These are phyloP conservation scores for Endocarpon pusillum DNA, from an alignment of 495 filamentous ascomycete genomes.

Conservation along the genomic window DNA sequence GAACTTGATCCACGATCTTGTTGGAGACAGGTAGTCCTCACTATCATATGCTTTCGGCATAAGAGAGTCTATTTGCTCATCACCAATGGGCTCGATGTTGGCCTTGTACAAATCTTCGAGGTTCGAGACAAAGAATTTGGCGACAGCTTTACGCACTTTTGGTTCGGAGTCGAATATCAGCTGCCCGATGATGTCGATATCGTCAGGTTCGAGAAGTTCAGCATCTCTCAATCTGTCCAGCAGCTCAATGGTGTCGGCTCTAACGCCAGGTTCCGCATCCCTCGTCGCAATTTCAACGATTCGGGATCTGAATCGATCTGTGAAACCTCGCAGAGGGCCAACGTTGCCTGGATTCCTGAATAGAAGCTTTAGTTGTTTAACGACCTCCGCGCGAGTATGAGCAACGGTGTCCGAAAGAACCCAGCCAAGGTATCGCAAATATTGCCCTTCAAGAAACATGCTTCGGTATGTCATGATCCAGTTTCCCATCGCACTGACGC, in stretches of 20 bases:
- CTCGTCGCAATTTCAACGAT: slow-evolving; percentile 81
- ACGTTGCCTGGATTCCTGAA: slow-evolving; percentile 61
- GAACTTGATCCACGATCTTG: slow-evolving; percentile 71
- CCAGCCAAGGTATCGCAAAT: slow-evolving; percentile 90
- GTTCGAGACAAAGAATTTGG: slow-evolving; percentile 74
- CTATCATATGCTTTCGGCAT: slow-evolving; percentile 41
- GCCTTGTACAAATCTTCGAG: slow-evolving; percentile 66
- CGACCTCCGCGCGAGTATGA: slow-evolving; percentile 51
- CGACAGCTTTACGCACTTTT: slow-evolving; percentile 69
- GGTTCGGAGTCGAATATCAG: slow-evolving; percentile 77
- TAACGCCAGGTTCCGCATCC: slow-evolving; percentile 62
- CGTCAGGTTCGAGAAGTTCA: slow-evolving; percentile 74
- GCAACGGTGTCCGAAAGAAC: slow-evolving; percentile 63
- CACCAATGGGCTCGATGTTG: slow-evolving; percentile 67
- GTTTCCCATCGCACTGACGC: slow-evolving; percentile 61
- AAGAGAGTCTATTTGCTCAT: slow-evolving; percentile 55
- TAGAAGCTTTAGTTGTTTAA: slow-evolving; percentile 64
- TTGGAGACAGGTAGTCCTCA: slow-evolving; percentile 57
- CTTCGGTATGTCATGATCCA: slow-evolving; percentile 78
- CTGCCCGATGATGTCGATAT: slow-evolving; percentile 70
- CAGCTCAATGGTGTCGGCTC: slow-evolving; percentile 60
- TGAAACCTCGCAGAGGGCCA: slow-evolving; percentile 66
- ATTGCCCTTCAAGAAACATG: slow-evolving; percentile 70
- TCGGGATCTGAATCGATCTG: slow-evolving; percentile 71
- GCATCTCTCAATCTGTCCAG: slow-evolving; percentile 66